A percentile compares a stretch with the other conserved stretches of the same genome.
These are phyloP conservation scores for Apiospora rasikravindrae DNA, from an alignment of 2,329 filamentous ascomycete genomes.

Conservation along the genomic window DNA sequence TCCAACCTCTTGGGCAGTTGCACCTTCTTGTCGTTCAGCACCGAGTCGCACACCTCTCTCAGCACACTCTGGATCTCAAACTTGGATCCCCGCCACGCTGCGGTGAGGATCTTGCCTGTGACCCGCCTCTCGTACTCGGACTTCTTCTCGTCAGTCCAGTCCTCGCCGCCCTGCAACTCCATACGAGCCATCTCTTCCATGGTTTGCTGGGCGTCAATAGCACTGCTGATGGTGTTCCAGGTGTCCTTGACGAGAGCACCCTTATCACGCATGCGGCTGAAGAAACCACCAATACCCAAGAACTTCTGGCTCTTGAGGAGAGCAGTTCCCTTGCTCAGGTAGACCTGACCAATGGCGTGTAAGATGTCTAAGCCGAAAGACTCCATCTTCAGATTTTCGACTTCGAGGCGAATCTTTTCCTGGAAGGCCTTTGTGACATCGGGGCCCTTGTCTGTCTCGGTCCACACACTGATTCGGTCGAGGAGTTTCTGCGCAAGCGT, in stretches of 20 bases:
- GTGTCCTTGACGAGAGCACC: slow-evolving; percentile 96
- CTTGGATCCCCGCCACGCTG: slow-evolving; percentile 94
- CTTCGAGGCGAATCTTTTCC: slow-evolving; percentile 91
- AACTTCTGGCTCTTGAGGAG: slow-evolving; percentile 97
- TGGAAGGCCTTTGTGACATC: slow-evolving; percentile 91
- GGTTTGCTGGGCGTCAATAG: slow-evolving; percentile 95
- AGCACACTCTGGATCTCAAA: slow-evolving; percentile 98
- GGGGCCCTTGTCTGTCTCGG: slow-evolving; percentile 87
- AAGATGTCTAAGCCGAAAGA: slow-evolving; percentile 96
- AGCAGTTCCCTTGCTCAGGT: slow-evolving; percentile 83
- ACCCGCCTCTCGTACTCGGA: slow-evolving; percentile 94
- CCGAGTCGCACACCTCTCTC: slow-evolving; percentile 89
- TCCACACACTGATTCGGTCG: slow-evolving; percentile 92
- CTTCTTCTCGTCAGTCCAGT: slow-evolving; percentile 98
- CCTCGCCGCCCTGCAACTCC: slow-evolving; percentile 92
- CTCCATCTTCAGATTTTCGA: slow-evolving; percentile 99
- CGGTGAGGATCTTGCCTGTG: slow-evolving; percentile 96
- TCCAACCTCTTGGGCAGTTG: slow-evolving; percentile 85
- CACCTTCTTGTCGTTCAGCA: slow-evolving; percentile 81
- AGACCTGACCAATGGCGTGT: slow-evolving; percentile 91
- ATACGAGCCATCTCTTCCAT: slow-evolving; percentile 99
- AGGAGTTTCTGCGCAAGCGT: slow-evolving; percentile 84
- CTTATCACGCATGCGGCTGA: slow-evolving; percentile 93
- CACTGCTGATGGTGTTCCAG: slow-evolving; percentile 95
- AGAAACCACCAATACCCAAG: slow-evolving; percentile 94